Evolutionary conservation across 208 protist genomes (phyloP).

Genomic region (Phytomonas sp.): DNA sequence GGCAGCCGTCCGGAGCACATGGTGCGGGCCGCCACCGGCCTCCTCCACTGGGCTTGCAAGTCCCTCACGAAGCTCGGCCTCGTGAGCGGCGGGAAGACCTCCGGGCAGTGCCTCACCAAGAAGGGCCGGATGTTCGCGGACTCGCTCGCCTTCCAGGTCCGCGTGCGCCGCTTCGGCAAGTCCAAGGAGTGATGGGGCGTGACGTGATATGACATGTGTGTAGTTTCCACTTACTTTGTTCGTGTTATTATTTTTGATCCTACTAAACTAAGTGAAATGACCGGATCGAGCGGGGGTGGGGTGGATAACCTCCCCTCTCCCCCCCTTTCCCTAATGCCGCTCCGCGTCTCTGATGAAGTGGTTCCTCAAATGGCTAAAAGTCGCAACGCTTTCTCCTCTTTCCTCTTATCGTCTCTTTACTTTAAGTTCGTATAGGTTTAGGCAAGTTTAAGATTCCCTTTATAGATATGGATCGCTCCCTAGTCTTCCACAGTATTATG

Average conservation of each 20-base stretch:
- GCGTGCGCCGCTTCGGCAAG: constrained; percentile 47
- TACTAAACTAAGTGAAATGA: too few relatives aligned
- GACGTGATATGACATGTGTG: too few relatives aligned
- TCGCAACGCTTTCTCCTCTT: not conserved
- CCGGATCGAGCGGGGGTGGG: too few relatives aligned
- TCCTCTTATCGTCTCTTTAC: not conserved
- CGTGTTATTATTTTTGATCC: too few relatives aligned
- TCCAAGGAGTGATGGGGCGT: too few relatives aligned
- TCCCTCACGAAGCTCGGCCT: constrained; percentile 91
- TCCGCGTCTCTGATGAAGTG: too few relatives aligned
- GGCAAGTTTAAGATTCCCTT: not conserved
- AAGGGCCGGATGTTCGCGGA: constrained; percentile 93
- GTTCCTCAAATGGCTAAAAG: not conserved
- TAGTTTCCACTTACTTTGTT: constrained; percentile 6
- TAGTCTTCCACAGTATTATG: not conserved
- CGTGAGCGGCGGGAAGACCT: constrained; percentile 68
- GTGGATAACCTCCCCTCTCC: too few relatives aligned
- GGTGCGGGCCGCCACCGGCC: constrained; percentile 63
- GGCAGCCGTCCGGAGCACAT: constrained; percentile 87
- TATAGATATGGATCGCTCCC: not conserved
- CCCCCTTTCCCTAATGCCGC: too few relatives aligned
- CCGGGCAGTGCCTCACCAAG: constrained; percentile 90
- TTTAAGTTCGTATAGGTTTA: not conserved
- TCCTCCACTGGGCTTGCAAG: constrained; percentile 93
- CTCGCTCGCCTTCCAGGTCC: constrained; percentile 90